phyloP scores from a whole-genome alignment of 208 protist species.

The Trypanosoma melophagium region DNA sequence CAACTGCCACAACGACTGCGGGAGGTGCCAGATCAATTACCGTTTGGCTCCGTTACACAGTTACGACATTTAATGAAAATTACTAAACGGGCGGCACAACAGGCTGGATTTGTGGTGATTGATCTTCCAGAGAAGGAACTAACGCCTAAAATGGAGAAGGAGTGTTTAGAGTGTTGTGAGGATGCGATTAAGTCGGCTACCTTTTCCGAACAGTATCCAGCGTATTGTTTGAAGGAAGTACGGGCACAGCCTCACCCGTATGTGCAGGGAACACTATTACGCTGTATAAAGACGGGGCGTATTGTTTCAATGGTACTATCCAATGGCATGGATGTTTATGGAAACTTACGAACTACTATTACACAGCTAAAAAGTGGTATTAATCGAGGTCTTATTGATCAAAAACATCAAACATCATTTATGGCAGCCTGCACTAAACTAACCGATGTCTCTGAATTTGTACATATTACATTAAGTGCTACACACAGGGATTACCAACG shows the following conservation, averaged over 20 bases:
- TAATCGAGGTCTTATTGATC: slow-evolving; percentile 45
- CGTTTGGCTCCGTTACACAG: slow-evolving; percentile 21
- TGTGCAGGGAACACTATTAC: slow-evolving; percentile 68
- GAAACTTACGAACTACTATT: slow-evolving; percentile 70
- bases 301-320: slow-evolving; percentile 71
- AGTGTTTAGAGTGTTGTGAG: slow-evolving; percentile 64
- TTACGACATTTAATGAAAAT: slow-evolving; percentile 31
- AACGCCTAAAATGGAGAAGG: slow-evolving; percentile 38
- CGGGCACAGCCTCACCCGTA: slow-evolving; percentile 49
- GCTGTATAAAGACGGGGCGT: slow-evolving; percentile 7
- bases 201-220: slow-evolving; percentile 74
- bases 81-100: slow-evolving; percentile 30
- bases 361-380: slow-evolving; percentile 72
- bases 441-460: slow-evolving; percentile 72
- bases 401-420: slow-evolving; percentile 34
- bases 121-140: slow-evolving; percentile 45
- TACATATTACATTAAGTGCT: slow-evolving; percentile 85
- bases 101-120: slow-evolving; percentile 44
- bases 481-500: slow-evolving; percentile 59
- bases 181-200: slow-evolving; percentile 65
- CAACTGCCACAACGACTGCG: slow-evolving; percentile 60
- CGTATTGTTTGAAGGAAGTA: slow-evolving; percentile 74
- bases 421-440: slow-evolving; percentile 60
- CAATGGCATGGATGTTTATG: slow-evolving; percentile 83
- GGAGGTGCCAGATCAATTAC: slow-evolving; percentile 61